Evolutionary conservation across 169 alveolate genomes (phyloP), one percentile per base, ranked within the genome.

Genomic region (Eimeria praecox): DNA sequence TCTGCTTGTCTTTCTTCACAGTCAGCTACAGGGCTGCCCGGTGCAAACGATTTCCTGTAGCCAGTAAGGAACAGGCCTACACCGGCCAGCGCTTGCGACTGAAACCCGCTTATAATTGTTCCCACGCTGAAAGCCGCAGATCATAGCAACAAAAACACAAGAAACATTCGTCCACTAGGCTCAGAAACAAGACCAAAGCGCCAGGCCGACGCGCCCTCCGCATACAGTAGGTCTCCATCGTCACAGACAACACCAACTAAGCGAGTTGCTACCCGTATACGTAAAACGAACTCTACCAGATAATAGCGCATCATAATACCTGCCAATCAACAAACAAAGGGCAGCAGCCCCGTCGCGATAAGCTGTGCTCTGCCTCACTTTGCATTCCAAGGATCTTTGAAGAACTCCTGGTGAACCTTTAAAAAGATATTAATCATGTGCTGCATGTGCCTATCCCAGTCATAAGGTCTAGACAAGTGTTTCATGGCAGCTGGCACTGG

Each of bases 11-110:
- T 97, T 90, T 97, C 98, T 90, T 98, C 99, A 86, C 99, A 98
- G 93, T 98, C 99, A 27, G 97, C 97, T 20, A 98, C 98, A 46
- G 96, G 97, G 30, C 96, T 97, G 38, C 94, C 90, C 40, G 98
- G 97, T 94, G 98, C 97, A 44, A 98, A 96, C 85, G 98, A 98
- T 96, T 98, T 98, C 93, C 98, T 73, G 96, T 97, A 98, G 0
- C 99, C 99, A 38, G 99, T 98, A 42, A 98, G 97, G 95, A 98
- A 96, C n/a, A 98, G 96, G 20, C 98, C 98, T 30, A 97, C 97
- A 69, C 97, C 98, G 22, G 96, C 95, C 90, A 98, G 97, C 35
- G 97, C 98, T 75, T 93, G 95, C 27, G 96, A 90, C 96, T 97
- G 98, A 95, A 98, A 96, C 64, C 97, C 95, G 86, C 97, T 97